Evolutionary conservation across 1,139 yeast species (phyloP), one percentile per base, ranked within the genome.

Genomic region (Meyerozyma carpophila): DNA sequence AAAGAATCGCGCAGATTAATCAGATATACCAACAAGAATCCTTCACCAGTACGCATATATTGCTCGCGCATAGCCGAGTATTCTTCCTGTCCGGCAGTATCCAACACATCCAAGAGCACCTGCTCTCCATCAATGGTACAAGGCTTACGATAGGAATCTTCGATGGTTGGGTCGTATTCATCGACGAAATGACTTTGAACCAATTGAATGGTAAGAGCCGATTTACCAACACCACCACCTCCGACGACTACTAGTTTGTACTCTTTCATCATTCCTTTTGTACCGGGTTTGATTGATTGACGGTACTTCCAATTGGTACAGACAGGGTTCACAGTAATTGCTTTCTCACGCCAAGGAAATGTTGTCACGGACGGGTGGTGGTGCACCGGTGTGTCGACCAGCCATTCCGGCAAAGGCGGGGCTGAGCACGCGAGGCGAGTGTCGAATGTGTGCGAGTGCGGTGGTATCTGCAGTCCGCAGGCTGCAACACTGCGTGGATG

Each of bases 81-180:
- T 66, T 93, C 98, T 66, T 93, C 98, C 71, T 91, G 98, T 38
- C 98, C 98, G 13, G 98, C 98, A 37, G 98, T 93, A 65, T 93
- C 98, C 62, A 93, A 77, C 44, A 93, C 89, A 65, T 93, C 84
- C 58, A 79, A 66, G 40, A 78, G 66, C 8, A 73, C 77, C 48
- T 70, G 75, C 47, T 72, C 76, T 32, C 66, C 69, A 54, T 78
- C 81, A 41, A 79, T 74, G 40, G 68, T 70, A 54, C 81, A 76
- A 48, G 74, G 79, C 53, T 79, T 79, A 47, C 82, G 62, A 62
- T 79, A 79, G 14, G 81, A 75, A 58, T 79, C 98, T 66, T 93
- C 98, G 57, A 93, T 93, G 16, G 98, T 93, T 13, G 98, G 98
- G 66, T 94, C 98, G 57, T 93, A 93, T 56, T 93, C 96, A 62